Evolutionary conservation across 805 yeast genomes (phyloP).

Genomic region (Candida bentonensis): DNA sequence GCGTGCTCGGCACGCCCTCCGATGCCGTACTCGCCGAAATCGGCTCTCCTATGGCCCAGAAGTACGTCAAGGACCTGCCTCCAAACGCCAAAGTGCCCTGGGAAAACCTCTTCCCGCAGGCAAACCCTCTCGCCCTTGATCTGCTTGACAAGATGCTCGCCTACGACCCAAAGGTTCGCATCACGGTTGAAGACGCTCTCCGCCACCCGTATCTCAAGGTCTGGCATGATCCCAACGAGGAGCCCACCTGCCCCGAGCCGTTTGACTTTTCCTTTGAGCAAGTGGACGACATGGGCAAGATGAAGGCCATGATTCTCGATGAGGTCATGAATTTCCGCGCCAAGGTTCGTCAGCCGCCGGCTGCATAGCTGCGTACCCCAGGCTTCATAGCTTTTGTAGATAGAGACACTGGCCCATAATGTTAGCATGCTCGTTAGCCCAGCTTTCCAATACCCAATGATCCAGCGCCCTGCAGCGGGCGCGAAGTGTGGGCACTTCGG

Average conservation of each 20-base stretch:
- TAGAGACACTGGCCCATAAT: too few species aligned
- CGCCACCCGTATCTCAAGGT: slow-evolving; percentile 75
- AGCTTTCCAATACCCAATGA: too few species aligned
- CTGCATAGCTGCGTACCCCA: too few species aligned
- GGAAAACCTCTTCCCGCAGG: slow-evolving; percentile 56
- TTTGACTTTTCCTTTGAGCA: slow-evolving; percentile 90
- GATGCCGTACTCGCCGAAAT: slow-evolving; percentile 52
- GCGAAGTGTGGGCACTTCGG: too few species aligned
- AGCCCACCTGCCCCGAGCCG: slow-evolving; percentile 56
- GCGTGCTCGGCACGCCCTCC: slow-evolving; percentile 84
- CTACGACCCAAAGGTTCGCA: slow-evolving; percentile 74
- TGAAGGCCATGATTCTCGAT: slow-evolving; percentile 63
- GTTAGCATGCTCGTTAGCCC: too few species aligned
- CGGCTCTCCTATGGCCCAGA: slow-evolving; percentile 82
- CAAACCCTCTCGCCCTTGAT: slow-evolving; percentile 80
- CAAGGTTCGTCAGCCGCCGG: slow-evolving; percentile 11
- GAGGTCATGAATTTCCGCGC: slow-evolving; percentile 39
- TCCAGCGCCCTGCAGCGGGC: too few species aligned
- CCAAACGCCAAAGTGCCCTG: slow-evolving; percentile 62
- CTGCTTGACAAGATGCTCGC: slow-evolving; percentile 63
- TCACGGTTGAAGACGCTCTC: slow-evolving; percentile 78
- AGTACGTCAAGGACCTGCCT: slow-evolving; percentile 78
- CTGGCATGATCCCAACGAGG: slow-evolving; percentile 92
- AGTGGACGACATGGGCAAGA: slow-evolving; percentile 57
- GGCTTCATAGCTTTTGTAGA: too few species aligned